Base-by-base conservation (phyloP, 2,329 filamentous ascomycete genomes). In the Talaromyces verruculosus region DNA sequence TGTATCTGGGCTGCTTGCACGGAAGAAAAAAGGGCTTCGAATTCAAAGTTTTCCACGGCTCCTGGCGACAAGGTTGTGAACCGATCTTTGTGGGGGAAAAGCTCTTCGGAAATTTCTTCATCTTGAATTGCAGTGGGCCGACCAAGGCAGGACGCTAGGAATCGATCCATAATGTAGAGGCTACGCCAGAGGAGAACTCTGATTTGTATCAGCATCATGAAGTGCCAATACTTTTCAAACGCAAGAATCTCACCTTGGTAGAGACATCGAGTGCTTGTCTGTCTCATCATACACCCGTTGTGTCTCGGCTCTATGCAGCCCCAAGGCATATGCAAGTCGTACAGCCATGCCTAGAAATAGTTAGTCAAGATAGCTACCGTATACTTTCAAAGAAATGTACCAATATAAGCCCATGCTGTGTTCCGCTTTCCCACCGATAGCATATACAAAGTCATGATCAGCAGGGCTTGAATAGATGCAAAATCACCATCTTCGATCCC, bases 401-500 rank as follows among this genome's bases (percentile, higher is more conserved):
- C 87, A 58, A 86, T 81, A 66, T 89, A 87, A 17, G 83, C 82
- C 75, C 88, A 89, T 0, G 88, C 86, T 5, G 85, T 84, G 69
- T 89, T 89, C 17, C 86, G 80, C 73, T 85, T 88, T 0, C 87
- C 87, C 15, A 87, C 82, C 2, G 84, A 81, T 17, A 90, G 76
- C 83, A 85, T 87, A 71, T 89, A 91, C 1, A 89, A 75, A 0
- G 87, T 82, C 84, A 90, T 89, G 41, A 91, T 76, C 0, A 86
- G 76, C 51, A 89, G 77, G 1, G 87, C 86, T 71, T 90, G 87
- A 57, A 90, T 82, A 13, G 86, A 86, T 85, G 87, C 89, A 66
- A 90, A 84, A 64, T 88, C 84, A 25, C 84, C 85, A 70, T 89
- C 85, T 71, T 89, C 87, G 58, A 88, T 84, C 0, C 85, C 80